These are phyloP conservation scores for Pseudocercospora pini-densiflorae DNA, from an alignment of 2,329 filamentous ascomycete species.

Conservation along the genomic window DNA sequence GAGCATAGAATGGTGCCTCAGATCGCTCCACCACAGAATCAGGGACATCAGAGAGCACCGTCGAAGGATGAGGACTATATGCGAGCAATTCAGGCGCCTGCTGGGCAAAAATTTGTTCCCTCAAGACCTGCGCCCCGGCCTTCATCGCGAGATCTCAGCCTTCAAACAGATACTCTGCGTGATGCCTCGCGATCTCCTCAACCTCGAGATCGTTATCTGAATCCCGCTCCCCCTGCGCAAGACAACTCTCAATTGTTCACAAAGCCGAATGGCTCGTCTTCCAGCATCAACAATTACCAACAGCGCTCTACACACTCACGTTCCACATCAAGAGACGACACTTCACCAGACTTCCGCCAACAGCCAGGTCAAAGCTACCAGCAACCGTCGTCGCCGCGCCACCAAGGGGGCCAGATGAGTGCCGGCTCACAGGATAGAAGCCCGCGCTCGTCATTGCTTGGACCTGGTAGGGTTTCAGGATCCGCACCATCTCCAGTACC, in stretches of 20 bases:
- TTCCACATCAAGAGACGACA: slow-evolving; percentile 27
- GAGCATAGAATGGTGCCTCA: slow-evolving; percentile 9
- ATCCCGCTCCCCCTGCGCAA: slow-evolving; percentile 5
- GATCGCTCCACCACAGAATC: slow-evolving; percentile 2
- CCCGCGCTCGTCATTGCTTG: slow-evolving; percentile 24
- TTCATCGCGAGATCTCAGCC: slow-evolving; percentile 15
- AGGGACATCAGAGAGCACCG: slow-evolving; percentile 13
- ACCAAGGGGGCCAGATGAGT: slow-evolving; percentile 18
- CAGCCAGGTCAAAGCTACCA: slow-evolving; percentile 12
- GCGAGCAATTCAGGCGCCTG: slow-evolving; percentile 19
- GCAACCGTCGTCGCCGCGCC: slow-evolving; percentile 16
- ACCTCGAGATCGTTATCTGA: slow-evolving; percentile 18
- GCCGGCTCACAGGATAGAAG: slow-evolving; percentile 19
- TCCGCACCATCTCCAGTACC: slow-evolving; percentile 24
- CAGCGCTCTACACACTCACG: slow-evolving; percentile 21
- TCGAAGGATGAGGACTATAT: slow-evolving; percentile 20
- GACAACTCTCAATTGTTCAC: slow-evolving; percentile 19
- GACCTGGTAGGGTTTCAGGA: slow-evolving; percentile 10
- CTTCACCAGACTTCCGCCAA: slow-evolving; percentile 9
- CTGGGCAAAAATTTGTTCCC: slow-evolving; percentile 1
- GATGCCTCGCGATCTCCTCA: slow-evolving; percentile 27
- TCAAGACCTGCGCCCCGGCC: slow-evolving; percentile 21
- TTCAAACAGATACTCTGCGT: slow-evolving; percentile 13
- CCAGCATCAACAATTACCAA: slow-evolving; percentile 22
- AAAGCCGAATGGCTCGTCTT: slow-evolving; percentile 27